These are phyloP conservation scores for Dactylorhiza incarnata DNA, from an alignment of 106 monocot species.

Conservation along the genomic window DNA sequence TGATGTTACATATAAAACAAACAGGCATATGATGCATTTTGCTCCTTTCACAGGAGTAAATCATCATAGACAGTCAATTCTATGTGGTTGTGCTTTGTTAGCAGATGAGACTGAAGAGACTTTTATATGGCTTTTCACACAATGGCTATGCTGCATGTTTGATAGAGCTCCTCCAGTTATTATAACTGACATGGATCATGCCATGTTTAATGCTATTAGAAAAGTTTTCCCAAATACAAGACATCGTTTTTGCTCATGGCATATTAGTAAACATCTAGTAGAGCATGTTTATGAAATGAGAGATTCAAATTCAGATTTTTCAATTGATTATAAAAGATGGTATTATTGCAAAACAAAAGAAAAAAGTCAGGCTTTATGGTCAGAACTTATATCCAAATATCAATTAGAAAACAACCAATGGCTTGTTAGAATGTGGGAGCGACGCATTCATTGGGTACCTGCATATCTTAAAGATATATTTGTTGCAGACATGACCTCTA, in stretches of 20 bases:
- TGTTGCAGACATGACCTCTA: constrained; percentile 20
- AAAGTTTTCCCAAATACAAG: constrained; percentile 6
- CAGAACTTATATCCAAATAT: no score
- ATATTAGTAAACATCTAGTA: background rate
- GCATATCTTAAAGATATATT: background rate
- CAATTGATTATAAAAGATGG: background rate
- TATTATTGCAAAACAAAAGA: no score
- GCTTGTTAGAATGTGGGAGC: no score
- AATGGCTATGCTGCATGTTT: constrained; percentile 4
- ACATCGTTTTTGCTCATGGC: no score
- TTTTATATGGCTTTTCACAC: constrained; percentile 19
- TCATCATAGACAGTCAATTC: no score
- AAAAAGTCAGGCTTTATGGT: no score
- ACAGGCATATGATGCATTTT: no score
- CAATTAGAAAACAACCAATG: background rate
- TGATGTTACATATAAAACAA: no score
- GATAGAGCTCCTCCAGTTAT: constrained; percentile 5
- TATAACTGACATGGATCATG: constrained; percentile 9
- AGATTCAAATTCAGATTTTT: background rate
- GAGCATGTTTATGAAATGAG: background rate
- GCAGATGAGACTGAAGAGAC: constrained; percentile 14
- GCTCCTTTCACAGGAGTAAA: no score
- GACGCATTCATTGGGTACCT: constrained; percentile 4
- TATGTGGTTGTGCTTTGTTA: constrained; percentile 14
- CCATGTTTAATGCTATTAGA: constrained; percentile 12